Conservation (phyloP, 163 green algal genomes). For the Trebouxia gelatinosa region DNA sequence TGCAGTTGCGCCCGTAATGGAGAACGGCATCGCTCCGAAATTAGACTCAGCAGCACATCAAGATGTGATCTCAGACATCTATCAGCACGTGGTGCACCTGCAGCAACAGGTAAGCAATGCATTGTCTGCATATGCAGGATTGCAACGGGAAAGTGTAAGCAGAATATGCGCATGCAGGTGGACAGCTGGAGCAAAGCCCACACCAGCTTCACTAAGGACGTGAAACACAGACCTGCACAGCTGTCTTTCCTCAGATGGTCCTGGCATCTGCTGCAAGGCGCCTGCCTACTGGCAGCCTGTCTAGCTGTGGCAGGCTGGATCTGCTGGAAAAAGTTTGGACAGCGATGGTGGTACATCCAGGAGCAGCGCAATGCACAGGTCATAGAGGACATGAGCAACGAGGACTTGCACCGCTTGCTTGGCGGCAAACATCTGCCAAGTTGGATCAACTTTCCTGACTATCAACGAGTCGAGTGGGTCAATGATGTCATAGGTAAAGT, state of each 20-base stretch:
- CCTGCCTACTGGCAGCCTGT: background rate
- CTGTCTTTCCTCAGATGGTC: background rate
- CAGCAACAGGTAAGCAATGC: background rate
- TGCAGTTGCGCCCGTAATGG: no score
- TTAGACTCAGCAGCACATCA: no score
- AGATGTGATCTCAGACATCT: background rate
- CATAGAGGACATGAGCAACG: slow-evolving; percentile 26
- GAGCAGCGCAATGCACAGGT: slow-evolving; percentile 13
- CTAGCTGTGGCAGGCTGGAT: slow-evolving; percentile 7
- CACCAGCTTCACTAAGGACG: background rate
- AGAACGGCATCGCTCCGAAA: no score
- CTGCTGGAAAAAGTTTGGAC: slow-evolving; percentile 6
- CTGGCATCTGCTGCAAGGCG: slow-evolving; percentile 3
- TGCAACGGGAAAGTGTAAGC: no score
- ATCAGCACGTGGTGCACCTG: background rate
- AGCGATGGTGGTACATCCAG: slow-evolving; percentile 21
- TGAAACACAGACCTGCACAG: no score
- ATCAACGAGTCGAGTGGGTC: slow-evolving; percentile 14
- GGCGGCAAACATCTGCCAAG: background rate
- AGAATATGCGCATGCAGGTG: background rate
- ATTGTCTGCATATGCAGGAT: background rate
- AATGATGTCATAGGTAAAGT: slow-evolving; percentile 29
- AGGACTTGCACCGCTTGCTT: slow-evolving; percentile 20
- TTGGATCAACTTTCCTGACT: slow-evolving; percentile 22
- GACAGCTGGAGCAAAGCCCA: background rate